A percentile compares a stretch with the other conserved stretches of the same genome.
Evolutionary conservation across 805 yeast species (phyloP).

Genomic region (Allodekkera sacchari): DNA sequence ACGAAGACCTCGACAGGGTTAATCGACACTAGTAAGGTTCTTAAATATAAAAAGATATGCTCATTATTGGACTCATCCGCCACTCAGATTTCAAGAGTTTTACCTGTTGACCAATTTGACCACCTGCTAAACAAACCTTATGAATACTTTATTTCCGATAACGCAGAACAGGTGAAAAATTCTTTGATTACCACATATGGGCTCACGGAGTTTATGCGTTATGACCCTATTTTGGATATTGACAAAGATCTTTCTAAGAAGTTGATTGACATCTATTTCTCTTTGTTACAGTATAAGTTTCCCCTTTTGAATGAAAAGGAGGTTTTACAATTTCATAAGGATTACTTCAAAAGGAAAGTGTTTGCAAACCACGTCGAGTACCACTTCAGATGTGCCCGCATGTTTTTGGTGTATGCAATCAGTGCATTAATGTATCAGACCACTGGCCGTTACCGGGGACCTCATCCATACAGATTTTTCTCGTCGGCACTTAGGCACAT

Average conservation of each 20-base stretch:
- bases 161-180: conserved; percentile 7
- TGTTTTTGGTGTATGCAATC: conserved; percentile 47
- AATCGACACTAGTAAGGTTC: conserved; percentile 6
- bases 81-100: not conserved
- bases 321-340: conserved; percentile 40
- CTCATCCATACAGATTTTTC: conserved; percentile 47
- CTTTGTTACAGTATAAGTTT: conserved; percentile 47
- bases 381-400: conserved; percentile 46
- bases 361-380: conserved; percentile 28
- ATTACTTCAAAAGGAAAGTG: conserved; percentile 21
- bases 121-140: conserved; percentile 13
- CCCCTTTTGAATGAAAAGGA: conserved; percentile 48
- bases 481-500: conserved; percentile 53
- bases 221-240: conserved; percentile 45
- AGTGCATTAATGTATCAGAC: conserved; percentile 45
- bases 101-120: conserved; percentile 12
- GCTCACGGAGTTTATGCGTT: conserved; percentile 34
- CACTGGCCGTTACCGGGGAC: conserved; percentile 47
- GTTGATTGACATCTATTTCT: conserved; percentile 46
- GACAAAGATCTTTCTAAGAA: conserved; percentile 42
- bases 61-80: conserved; percentile 8
- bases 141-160: conserved; percentile 12
- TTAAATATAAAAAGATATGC: conserved; percentile 23
- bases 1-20: not conserved
- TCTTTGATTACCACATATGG: conserved; percentile 36